Conservation (phyloP, 1,284 basidiomycete species). For the Ceratobasidium sp. region DNA sequence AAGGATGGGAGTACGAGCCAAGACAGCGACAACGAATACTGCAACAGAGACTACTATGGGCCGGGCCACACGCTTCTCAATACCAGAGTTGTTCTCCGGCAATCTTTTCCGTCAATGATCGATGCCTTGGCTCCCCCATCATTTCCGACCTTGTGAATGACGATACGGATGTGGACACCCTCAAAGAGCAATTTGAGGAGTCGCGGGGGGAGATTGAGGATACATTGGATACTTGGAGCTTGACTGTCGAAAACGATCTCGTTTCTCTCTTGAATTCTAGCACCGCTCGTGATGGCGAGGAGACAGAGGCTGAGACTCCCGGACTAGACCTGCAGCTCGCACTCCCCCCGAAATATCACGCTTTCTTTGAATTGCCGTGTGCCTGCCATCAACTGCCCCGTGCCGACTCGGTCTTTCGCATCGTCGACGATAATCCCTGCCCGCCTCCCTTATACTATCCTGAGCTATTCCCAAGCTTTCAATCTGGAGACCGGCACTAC, state of each 20-base stretch:
- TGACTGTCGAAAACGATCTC: background rate
- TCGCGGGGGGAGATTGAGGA: background rate
- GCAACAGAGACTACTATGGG: too few relatives aligned
- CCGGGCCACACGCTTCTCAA: too few relatives aligned
- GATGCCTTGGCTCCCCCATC: too few relatives aligned
- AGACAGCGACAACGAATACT: too few relatives aligned
- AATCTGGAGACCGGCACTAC: background rate
- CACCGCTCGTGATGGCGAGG: background rate
- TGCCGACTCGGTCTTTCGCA: slow-evolving; percentile 4
- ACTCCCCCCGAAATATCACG: background rate
- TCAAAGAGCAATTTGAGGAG: slow-evolving; percentile 1
- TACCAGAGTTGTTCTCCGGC: too few relatives aligned
- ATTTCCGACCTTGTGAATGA: background rate
- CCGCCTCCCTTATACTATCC: slow-evolving; percentile 16
- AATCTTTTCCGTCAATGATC: too few relatives aligned
- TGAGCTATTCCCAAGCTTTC: background rate
- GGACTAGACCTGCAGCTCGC: background rate
- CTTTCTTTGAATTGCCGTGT: background rate
- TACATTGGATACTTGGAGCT: background rate
- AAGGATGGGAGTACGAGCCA: too few relatives aligned
- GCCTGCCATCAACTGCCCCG: background rate
- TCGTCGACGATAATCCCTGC: background rate
- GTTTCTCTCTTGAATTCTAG: background rate
- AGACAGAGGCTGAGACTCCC: too few relatives aligned
- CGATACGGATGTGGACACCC: background rate